These are phyloP conservation scores for Yarrowia porcina DNA, from an alignment of 805 yeast species.

Conservation along the genomic window DNA sequence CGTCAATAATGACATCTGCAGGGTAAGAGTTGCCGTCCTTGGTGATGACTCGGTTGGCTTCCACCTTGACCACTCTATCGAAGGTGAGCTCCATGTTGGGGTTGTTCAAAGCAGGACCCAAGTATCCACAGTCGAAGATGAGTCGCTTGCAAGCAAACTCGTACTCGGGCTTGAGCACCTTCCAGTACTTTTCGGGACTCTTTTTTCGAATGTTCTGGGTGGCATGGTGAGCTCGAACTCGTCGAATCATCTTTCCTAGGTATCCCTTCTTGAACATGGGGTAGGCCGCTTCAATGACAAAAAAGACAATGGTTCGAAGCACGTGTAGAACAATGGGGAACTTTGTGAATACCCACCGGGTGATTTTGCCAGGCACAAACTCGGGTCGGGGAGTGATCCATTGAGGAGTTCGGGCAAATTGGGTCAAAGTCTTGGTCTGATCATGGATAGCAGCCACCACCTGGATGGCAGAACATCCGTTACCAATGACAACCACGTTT, in stretches of 20 bases:
- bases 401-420: conserved; percentile 28
- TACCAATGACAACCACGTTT: conserved; percentile 27
- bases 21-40: conserved; percentile 28
- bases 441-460: conserved; percentile 26
- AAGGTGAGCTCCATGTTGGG: conserved; percentile 26
- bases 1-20: conserved; percentile 29
- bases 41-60: conserved; percentile 27
- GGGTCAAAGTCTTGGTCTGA: conserved; percentile 26
- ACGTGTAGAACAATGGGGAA: conserved; percentile 11
- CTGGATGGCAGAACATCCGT: conserved; percentile 29
- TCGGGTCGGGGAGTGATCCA: conserved; percentile 29
- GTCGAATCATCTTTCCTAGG: conserved; percentile 15
- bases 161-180: conserved; percentile 28
- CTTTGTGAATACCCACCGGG: not conserved
- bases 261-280: conserved; percentile 28
- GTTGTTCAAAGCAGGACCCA: conserved; percentile 24
- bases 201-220: conserved; percentile 19
- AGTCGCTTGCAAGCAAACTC: conserved; percentile 29
- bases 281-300: conserved; percentile 25
- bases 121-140: conserved; percentile 29
- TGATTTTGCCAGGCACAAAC: not conserved
- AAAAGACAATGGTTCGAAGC: conserved; percentile 26
- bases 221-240: conserved; percentile 17
- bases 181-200: conserved; percentile 29
- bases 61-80: conserved; percentile 26